Base-by-base conservation (phyloP, 108 stramenopile genomes). In the Schizochytrium sp. region DNA sequence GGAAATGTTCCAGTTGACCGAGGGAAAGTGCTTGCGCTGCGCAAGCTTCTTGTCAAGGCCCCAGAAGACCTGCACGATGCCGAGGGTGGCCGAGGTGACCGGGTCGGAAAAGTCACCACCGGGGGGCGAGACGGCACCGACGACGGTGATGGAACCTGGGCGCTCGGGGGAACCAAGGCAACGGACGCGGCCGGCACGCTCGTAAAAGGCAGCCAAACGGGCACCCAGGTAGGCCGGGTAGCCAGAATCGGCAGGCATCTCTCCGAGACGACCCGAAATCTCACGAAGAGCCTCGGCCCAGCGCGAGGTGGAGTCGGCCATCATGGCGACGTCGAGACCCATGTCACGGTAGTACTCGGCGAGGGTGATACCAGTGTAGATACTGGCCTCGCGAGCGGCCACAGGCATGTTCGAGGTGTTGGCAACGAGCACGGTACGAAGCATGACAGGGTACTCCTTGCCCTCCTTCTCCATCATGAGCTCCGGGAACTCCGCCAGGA, bases 321-420 rank as follows among this genome's bases (percentile, higher is more conserved):
- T 99, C 98, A 99, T 98, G 72, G 97, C 97, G 87, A 99, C 98
- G 88, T 99, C 97, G 97, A 98, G 97, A 44, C 99, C 98, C 94
- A 97, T 96, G 95, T 99, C 99, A 89, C 99, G 96, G 94, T 97
- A 98, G 95, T 98, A 99, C 92, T 98, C 97, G 69, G 97, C 97
- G 60, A 98, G 93, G 53, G 98, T 97, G 87, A 97, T 98, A 88
- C 98, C 98, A 25, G 99, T 99, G 96, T 99, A 99, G 92, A 99
- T 99, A 83, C 97, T 97, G 10, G 99, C 99, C 95, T 99, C 99
- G 91, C 99, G 98, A 45, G 99, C 99, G 72, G 99, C 99, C 91
- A 99, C 99, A 87, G 99, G 99, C 99, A 99, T 99, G 97, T 99
- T 99, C 88, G 98, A 99, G 44, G 99, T 99, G 94, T 99, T 99